phyloP scores from a whole-genome alignment of 306 rosid species.

The Cercis canadensis region DNA sequence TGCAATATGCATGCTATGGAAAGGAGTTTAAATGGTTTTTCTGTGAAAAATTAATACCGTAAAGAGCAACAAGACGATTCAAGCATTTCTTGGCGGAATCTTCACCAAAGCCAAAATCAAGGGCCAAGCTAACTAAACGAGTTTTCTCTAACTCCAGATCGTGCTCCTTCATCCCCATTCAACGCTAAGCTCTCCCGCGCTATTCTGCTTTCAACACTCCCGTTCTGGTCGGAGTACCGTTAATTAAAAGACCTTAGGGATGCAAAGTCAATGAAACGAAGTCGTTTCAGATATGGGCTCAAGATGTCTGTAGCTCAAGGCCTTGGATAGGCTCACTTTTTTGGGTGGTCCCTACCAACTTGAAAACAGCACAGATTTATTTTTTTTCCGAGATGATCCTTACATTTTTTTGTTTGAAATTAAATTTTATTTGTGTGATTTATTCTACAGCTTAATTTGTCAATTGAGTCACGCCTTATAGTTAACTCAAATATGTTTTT shows the following conservation, averaged over 20 bases:
- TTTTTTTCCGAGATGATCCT: too few species aligned
- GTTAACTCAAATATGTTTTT: too few species aligned
- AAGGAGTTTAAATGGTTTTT: neutral
- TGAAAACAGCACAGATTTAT: too few species aligned
- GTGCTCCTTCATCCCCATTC: slow-evolving; percentile 37
- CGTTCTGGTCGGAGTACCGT: neutral
- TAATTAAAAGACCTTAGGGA: neutral
- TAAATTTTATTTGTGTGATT: too few species aligned
- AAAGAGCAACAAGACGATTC: slow-evolving; percentile 72
- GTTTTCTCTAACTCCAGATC: slow-evolving; percentile 71
- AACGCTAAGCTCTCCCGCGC: slow-evolving; percentile 54
- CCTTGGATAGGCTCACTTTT: too few species aligned
- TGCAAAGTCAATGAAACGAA: neutral
- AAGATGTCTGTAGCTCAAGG: neutral
- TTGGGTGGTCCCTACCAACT: too few species aligned
- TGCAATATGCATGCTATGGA: too few species aligned
- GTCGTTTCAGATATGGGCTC: neutral
- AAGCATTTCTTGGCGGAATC: slow-evolving; percentile 68
- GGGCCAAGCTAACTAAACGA: slow-evolving; percentile 83
- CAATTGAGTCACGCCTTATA: too few species aligned
- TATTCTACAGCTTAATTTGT: too few species aligned
- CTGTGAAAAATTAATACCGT: slow-evolving; percentile 53
- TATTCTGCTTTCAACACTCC: slow-evolving; percentile 34
- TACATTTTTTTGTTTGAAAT: too few species aligned
- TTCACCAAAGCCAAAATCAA: slow-evolving; percentile 77